Conservation (phyloP, 257 asterid genomes). For the Capsicum rhomboideum region DNA sequence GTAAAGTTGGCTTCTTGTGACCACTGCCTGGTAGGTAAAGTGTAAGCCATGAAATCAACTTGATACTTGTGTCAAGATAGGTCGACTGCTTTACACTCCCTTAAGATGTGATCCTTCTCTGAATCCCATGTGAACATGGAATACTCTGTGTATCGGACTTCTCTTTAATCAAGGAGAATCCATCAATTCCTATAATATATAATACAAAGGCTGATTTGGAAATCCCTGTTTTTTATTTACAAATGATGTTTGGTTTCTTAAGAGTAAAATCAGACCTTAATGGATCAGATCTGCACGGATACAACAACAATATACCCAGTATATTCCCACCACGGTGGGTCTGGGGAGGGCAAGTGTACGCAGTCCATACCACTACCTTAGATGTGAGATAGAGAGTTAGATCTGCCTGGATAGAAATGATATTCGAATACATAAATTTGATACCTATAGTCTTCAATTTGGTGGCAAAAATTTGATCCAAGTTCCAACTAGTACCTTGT, state of each 20-base stretch:
- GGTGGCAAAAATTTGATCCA: background rate
- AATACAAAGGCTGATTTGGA: background rate
- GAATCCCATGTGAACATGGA: background rate
- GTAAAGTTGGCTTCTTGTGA: background rate
- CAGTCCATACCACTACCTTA: too few relatives aligned
- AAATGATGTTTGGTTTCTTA: background rate
- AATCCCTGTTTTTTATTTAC: background rate
- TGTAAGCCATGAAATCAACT: background rate
- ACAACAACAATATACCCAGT: too few relatives aligned
- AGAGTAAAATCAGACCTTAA: background rate
- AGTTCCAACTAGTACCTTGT: background rate
- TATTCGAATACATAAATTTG: background rate
- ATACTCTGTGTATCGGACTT: background rate
- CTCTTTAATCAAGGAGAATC: background rate
- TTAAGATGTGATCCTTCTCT: background rate
- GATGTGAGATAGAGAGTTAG: too few relatives aligned
- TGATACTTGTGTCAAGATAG: background rate
- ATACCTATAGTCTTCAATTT: background rate
- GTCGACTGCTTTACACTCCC: background rate
- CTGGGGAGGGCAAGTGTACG: too few relatives aligned
- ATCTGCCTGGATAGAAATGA: too few relatives aligned
- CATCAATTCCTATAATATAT: background rate
- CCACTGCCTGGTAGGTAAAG: background rate
- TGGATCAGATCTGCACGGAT: background rate
- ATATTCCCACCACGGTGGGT: too few relatives aligned